These are phyloP conservation scores for Epichloe coenophiala DNA, from an alignment of 2,329 filamentous ascomycete species.

Conservation along the genomic window DNA sequence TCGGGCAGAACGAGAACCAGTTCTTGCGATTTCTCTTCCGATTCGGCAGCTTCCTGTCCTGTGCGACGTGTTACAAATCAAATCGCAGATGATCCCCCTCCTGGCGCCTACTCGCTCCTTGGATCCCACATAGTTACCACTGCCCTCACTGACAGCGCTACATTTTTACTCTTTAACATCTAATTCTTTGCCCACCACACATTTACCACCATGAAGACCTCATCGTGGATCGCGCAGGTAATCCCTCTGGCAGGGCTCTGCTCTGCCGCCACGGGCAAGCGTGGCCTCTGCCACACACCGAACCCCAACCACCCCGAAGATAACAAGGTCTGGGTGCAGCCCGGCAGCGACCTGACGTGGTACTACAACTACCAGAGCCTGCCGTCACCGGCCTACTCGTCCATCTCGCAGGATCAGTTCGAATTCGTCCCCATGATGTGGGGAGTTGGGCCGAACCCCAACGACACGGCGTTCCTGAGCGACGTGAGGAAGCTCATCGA, in stretches of 20 bases:
- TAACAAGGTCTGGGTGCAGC: slow-evolving; percentile 48
- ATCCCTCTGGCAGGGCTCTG: slow-evolving; percentile 11
- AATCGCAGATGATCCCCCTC: too few species aligned
- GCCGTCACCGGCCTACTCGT: slow-evolving; percentile 39
- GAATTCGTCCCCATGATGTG: slow-evolving; percentile 76
- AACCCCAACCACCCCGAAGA: slow-evolving; percentile 42
- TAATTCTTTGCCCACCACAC: background rate
- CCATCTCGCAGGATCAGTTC: slow-evolving; percentile 39
- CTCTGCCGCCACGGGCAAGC: slow-evolving; percentile 37
- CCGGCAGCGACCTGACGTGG: slow-evolving; percentile 54
- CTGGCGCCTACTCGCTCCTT: too few species aligned
- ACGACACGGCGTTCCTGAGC: slow-evolving; percentile 46
- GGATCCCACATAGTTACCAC: too few species aligned
- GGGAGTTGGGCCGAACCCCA: slow-evolving; percentile 38
- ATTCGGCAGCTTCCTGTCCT: too few species aligned
- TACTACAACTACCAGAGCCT: slow-evolving; percentile 66
- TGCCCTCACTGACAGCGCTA: too few species aligned
- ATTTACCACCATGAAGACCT: background rate
- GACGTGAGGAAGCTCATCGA: slow-evolving; percentile 41
- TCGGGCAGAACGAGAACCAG: too few species aligned
- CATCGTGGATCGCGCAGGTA: slow-evolving; percentile 4
- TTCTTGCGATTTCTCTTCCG: too few species aligned
- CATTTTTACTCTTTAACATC: background rate
- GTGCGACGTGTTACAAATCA: too few species aligned
- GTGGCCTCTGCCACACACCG: slow-evolving; percentile 58